Conservation (phyloP, 345 rosid species). For the Litchi chinensis region DNA sequence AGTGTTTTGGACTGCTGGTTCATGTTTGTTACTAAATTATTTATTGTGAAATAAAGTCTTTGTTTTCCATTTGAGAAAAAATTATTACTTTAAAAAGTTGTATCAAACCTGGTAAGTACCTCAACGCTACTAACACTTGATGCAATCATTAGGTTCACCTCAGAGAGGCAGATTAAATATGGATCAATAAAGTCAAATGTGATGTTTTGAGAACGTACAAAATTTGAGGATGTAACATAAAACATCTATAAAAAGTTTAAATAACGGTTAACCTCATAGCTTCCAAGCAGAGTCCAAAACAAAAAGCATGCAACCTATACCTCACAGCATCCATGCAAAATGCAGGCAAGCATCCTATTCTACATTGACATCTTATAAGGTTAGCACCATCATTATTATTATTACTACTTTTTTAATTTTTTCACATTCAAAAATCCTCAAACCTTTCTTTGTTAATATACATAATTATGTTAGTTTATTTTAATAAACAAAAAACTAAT, state of each 20-base stretch:
- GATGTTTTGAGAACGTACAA: background rate
- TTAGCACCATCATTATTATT: background rate
- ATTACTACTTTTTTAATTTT: background rate
- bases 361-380: background rate
- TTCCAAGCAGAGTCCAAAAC: too few species aligned
- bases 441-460: background rate
- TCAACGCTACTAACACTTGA: background rate
- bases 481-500: background rate
- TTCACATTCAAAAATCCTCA: background rate
- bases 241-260: background rate
- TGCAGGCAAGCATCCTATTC: background rate
- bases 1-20: too few species aligned
- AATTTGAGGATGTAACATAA: background rate
- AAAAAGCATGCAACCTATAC: too few species aligned
- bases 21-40: too few species aligned
- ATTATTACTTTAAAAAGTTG: background rate
- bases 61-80: too few species aligned
- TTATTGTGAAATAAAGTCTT: too few species aligned
- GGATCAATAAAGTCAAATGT: background rate
- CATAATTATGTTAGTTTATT: background rate
- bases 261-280: background rate
- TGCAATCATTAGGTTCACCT: background rate
- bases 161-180: background rate
- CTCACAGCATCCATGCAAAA: background rate
- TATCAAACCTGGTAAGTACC: background rate